phyloP scores from a whole-genome alignment of 768 basidiomycete species.

The Leucogyrophana mollusca region DNA sequence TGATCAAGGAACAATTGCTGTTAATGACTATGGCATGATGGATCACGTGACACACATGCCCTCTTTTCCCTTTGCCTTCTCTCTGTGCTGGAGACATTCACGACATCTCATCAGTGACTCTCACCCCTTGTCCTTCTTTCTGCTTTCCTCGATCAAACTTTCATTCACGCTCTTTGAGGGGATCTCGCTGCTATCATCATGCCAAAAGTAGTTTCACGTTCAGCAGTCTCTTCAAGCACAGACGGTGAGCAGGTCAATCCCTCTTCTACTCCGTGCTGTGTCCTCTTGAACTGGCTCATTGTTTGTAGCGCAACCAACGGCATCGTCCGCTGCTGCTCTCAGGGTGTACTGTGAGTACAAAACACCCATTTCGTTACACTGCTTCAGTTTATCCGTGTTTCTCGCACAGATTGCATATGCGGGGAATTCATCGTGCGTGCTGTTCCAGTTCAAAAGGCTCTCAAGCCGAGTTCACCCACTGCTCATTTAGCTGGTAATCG shows the following conservation, averaged over 20 bases:
- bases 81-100: too few species aligned
- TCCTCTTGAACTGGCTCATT: slow-evolving; percentile 11
- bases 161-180: neutral
- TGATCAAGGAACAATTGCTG: slow-evolving; percentile 22
- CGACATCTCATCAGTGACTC: neutral
- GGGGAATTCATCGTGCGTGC: slow-evolving; percentile 81
- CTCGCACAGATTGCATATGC: slow-evolving; percentile 72
- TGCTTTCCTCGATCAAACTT: slow-evolving; percentile 1
- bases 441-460: neutral
- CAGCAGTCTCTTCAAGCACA: slow-evolving; percentile 84
- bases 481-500: slow-evolving; percentile 68
- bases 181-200: slow-evolving; percentile 39
- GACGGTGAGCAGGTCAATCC: slow-evolving; percentile 53
- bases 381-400: slow-evolving; percentile 12
- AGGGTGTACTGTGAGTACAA: slow-evolving; percentile 74
- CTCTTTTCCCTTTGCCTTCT: slow-evolving; percentile 3
- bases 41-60: slow-evolving; percentile 26
- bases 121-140: slow-evolving; percentile 8
- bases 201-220: slow-evolving; percentile 92
- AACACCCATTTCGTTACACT: slow-evolving; percentile 6
- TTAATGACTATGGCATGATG: slow-evolving; percentile 6
- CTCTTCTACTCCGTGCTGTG: neutral
- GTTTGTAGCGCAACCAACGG: slow-evolving; percentile 67
- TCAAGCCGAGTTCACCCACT: slow-evolving; percentile 4
- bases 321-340: slow-evolving; percentile 73